Conservation (phyloP, 345 rosid genomes). For the Cardamine occulta region DNA sequence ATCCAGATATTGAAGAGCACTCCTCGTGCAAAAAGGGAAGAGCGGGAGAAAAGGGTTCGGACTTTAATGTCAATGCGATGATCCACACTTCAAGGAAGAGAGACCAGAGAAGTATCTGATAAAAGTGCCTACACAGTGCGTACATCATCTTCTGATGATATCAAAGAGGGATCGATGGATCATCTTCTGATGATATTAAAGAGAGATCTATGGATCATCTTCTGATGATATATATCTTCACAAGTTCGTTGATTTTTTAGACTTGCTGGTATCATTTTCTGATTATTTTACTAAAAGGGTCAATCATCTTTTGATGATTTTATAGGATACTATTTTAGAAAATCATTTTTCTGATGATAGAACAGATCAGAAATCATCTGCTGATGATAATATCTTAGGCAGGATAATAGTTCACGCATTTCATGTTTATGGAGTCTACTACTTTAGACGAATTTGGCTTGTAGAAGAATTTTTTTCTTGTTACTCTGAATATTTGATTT, state of each 20-base stretch:
- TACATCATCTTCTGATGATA: constrained; percentile 40
- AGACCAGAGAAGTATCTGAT: constrained; percentile 4
- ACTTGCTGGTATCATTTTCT: constrained; percentile 1
- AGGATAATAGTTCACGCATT: constrained; percentile 21
- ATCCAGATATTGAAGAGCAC: constrained; percentile 68
- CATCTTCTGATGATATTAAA: constrained; percentile 28
- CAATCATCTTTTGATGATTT: constrained; percentile 34
- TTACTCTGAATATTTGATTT: constrained; percentile 17
- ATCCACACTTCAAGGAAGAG: constrained; percentile 24
- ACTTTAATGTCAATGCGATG: constrained; percentile 82
- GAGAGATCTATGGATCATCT: constrained; percentile 3
- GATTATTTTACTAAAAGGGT: constrained; percentile 9
- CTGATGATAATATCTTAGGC: constrained; percentile 26
- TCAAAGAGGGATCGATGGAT: not conserved
- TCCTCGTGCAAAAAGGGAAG: constrained; percentile 67
- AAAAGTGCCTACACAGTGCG: constrained; percentile 23
- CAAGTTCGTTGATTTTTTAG: not conserved
- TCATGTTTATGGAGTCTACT: constrained; percentile 9
- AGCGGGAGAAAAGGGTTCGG: constrained; percentile 62
- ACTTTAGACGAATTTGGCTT: not conserved
- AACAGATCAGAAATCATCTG: constrained; percentile 30
- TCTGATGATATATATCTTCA: not conserved
- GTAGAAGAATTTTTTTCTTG: constrained; percentile 21
- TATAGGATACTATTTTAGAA: not conserved
- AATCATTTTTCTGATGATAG: constrained; percentile 38